Base-by-base conservation (phyloP, 2,329 filamentous ascomycete species). In the Fusarium aywerte region DNA sequence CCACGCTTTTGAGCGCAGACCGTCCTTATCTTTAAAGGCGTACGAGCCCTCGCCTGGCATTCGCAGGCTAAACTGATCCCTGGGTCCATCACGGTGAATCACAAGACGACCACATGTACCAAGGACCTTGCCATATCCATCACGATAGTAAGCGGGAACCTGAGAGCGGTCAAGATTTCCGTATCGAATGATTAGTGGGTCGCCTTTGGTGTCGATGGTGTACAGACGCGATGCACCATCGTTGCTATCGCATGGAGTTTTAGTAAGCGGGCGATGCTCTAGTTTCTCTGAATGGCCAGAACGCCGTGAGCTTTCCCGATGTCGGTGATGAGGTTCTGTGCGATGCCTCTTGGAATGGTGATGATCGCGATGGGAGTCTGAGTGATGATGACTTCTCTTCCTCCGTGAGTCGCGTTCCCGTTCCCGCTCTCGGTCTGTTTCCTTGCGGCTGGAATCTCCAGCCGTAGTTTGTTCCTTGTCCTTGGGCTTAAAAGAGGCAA, bases 121-220 rank as follows among this genome's bases (percentile, higher is more conserved):
- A 13, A 98, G 77, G 2, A 97, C 81, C 58, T 83, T 84, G 4
- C 93, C 93, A 55, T 82, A 81, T 15, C 93, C 92, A 62, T 81
- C 80, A 7, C 92, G 89, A 62, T 84, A 84, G 74, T 96, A 97
- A 4, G 79, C 72, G 0, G 93, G 93, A 12, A 96, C 80, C 53
- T 85, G 86, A 67, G 91, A 91, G 33, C 87, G 87, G 75, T 97
- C 89, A 36, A 91, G 84, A 27, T 87, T 85, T 3, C 92, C 92
- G 75, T 94, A 97, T 25, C 85, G 85, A 42, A 90, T 77, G 67
- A 96, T 93, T 45, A 93, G 84, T 6, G 84, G 81, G 72, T 98
- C 95, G 0, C 95, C 94, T 73, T 88, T 89, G 39, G 82, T 87
- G 77, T 98, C 95, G 50, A 92, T 73, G 42, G 87, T 71, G 75